Conservation (phyloP, 2,329 filamentous ascomycete genomes). For the Paecilomyces sp. region DNA sequence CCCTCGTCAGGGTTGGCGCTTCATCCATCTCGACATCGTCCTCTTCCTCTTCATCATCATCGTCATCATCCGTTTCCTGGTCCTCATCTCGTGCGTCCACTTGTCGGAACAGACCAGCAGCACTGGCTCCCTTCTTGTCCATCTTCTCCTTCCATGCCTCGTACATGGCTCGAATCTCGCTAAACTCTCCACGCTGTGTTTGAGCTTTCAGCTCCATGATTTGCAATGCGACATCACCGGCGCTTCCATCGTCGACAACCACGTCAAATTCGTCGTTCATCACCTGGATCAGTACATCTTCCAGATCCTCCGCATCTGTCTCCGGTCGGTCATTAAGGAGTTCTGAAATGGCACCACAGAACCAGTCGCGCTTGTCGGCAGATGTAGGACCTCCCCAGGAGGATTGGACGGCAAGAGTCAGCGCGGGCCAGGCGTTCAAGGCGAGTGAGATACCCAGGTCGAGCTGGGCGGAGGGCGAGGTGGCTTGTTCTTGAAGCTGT, state of each 20-base stretch:
- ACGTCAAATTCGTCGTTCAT: constrained; percentile 96
- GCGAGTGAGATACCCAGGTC: constrained; percentile 81
- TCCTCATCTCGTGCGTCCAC: constrained; percentile 41
- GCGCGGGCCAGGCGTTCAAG: constrained; percentile 80
- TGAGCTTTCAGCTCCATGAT: constrained; percentile 63
- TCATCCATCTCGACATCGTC: constrained; percentile 62
- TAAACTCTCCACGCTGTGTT: constrained; percentile 58
- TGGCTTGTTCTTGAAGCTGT: constrained; percentile 5
- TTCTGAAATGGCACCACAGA: constrained; percentile 79
- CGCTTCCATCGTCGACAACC: constrained; percentile 83
- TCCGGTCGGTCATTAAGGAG: constrained; percentile 58
- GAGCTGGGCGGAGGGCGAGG: constrained; percentile 57
- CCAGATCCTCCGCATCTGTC: constrained; percentile 71
- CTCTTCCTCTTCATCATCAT: constrained; percentile 46
- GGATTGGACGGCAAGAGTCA: constrained; percentile 79
- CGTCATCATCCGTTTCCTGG: constrained; percentile 52
- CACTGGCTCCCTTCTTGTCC: constrained; percentile 26
- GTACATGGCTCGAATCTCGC: constrained; percentile 58
- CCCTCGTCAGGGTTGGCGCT: constrained; percentile 54
- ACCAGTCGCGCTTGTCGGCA: constrained; percentile 89
- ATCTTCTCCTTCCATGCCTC: constrained; percentile 32
- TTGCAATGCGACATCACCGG: constrained; percentile 62
- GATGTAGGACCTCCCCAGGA: constrained; percentile 81
- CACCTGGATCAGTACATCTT: constrained; percentile 77
- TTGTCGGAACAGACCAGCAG: constrained; percentile 24